Evolutionary conservation across 345 rosid genomes (phyloP).

Genomic region (Citrus hindsii): DNA sequence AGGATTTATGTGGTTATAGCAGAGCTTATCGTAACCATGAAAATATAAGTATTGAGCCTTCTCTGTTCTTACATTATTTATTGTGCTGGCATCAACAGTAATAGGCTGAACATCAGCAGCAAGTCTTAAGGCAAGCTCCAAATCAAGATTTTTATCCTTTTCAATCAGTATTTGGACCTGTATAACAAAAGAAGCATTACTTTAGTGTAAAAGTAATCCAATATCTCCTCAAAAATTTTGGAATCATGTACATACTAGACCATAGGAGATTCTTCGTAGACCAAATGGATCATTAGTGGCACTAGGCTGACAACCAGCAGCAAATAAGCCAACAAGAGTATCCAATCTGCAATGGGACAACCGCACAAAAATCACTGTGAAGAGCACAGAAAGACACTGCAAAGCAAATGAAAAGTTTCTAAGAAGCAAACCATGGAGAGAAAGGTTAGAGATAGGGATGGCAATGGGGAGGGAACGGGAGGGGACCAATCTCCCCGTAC

Average conservation of each 20-base stretch:
- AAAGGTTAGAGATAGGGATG: too few species aligned
- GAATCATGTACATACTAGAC: slow-evolving; percentile 62
- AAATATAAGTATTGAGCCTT: neutral
- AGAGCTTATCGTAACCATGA: neutral
- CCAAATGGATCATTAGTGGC: slow-evolving; percentile 95
- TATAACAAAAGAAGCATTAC: slow-evolving; percentile 14
- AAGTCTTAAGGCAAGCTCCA: slow-evolving; percentile 56
- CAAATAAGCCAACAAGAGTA: slow-evolving; percentile 91
- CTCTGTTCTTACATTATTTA: slow-evolving; percentile 68
- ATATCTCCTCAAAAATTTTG: neutral
- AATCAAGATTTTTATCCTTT: slow-evolving; percentile 58
- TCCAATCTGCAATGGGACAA: slow-evolving; percentile 58
- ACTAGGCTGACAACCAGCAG: slow-evolving; percentile 98
- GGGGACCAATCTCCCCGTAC: too few species aligned
- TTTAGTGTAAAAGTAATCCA: neutral
- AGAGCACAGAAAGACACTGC: neutral
- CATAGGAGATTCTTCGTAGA: slow-evolving; percentile 88
- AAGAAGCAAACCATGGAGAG: neutral
- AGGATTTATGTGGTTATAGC: neutral
- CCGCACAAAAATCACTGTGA: slow-evolving; percentile 9
- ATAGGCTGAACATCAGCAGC: slow-evolving; percentile 80
- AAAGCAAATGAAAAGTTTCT: neutral
- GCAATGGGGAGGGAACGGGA: too few species aligned
- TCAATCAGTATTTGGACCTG: slow-evolving; percentile 94
- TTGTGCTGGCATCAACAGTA: slow-evolving; percentile 45